Conservation (phyloP, 352 stramenopile genomes). For the Plasmopara muralis region DNA sequence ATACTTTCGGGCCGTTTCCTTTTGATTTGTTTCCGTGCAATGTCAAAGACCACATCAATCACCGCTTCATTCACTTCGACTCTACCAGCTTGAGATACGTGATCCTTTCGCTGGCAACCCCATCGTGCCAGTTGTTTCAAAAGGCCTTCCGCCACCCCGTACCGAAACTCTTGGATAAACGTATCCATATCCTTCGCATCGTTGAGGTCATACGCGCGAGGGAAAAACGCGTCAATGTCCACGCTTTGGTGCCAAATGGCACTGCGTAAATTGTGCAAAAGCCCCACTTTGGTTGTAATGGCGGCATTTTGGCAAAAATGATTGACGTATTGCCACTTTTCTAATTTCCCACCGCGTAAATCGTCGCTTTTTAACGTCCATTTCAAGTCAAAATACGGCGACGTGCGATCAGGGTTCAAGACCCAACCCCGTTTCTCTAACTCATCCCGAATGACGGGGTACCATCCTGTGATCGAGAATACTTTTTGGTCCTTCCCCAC, state of each 20-base stretch:
- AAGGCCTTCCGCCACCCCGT: constrained; percentile 69
- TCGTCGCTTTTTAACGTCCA: constrained; percentile 89
- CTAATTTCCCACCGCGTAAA: constrained; percentile 64
- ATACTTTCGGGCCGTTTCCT: constrained; percentile 26
- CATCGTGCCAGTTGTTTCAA: constrained; percentile 59
- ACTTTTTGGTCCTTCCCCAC: constrained; percentile 74
- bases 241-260: constrained; percentile 77
- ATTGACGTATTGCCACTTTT: constrained; percentile 86
- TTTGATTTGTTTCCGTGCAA: constrained; percentile 55
- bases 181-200: constrained; percentile 70
- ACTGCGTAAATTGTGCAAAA: constrained; percentile 78
- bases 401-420: constrained; percentile 77
- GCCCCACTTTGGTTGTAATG: constrained; percentile 88
- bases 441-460: constrained; percentile 87
- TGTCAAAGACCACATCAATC: constrained; percentile 44
- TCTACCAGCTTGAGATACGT: constrained; percentile 5
- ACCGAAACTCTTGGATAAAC: constrained; percentile 90
- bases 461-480: constrained; percentile 89
- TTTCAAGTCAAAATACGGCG: constrained; percentile 89
- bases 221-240: constrained; percentile 81
- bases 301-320: constrained; percentile 89
- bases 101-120: constrained; percentile 16
- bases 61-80: constrained; percentile 46
- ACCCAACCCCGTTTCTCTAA: constrained; percentile 86
- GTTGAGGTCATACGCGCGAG: constrained; percentile 87